A percentile compares a stretch with the other conserved stretches of the same genome.
phyloP scores from a whole-genome alignment of 257 asterid genomes.

The Fraxinus americana region DNA sequence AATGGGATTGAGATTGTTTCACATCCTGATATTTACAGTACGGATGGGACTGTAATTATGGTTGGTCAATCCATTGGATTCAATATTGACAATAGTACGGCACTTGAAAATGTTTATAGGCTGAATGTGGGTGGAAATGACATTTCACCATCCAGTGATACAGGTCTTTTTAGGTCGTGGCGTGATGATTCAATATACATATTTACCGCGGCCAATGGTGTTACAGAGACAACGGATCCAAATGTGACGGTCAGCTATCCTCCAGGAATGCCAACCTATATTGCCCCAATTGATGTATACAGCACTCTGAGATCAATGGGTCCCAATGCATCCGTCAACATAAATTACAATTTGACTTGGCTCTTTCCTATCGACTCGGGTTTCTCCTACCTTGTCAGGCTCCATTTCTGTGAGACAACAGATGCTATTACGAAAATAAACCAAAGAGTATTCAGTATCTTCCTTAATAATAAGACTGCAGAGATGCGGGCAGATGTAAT shows the following conservation, averaged over 20 bases:
- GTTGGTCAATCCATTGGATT: constrained; percentile 58
- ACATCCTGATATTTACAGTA: constrained; percentile 81
- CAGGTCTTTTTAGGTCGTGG: constrained; percentile 60
- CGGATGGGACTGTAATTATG: constrained; percentile 39
- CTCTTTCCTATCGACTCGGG: constrained; percentile 52
- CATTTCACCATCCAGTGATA: constrained; percentile 66
- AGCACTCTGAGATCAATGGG: constrained; percentile 55
- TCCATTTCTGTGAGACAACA: constrained; percentile 62
- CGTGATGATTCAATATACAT: constrained; percentile 42
- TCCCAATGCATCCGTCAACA: constrained; percentile 38
- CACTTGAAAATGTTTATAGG: constrained; percentile 74
- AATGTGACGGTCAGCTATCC: constrained; percentile 37
- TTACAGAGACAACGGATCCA: constrained; percentile 40
- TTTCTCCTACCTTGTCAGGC: constrained; percentile 58
- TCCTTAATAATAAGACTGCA: constrained; percentile 50
- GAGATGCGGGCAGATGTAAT: constrained; percentile 44
- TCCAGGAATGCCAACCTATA: constrained; percentile 30
- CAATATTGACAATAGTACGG: constrained; percentile 51
- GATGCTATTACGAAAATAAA: constrained; percentile 26
- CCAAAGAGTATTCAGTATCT: constrained; percentile 50
- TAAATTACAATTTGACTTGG: constrained; percentile 54
- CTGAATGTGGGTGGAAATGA: constrained; percentile 91
- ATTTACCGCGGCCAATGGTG: constrained; percentile 43
- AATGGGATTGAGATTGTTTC: constrained; percentile 88
- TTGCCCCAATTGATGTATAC: constrained; percentile 57